These are phyloP conservation scores for Metschnikowia continentalis DNA, from an alignment of 805 yeast species.

Conservation along the genomic window DNA sequence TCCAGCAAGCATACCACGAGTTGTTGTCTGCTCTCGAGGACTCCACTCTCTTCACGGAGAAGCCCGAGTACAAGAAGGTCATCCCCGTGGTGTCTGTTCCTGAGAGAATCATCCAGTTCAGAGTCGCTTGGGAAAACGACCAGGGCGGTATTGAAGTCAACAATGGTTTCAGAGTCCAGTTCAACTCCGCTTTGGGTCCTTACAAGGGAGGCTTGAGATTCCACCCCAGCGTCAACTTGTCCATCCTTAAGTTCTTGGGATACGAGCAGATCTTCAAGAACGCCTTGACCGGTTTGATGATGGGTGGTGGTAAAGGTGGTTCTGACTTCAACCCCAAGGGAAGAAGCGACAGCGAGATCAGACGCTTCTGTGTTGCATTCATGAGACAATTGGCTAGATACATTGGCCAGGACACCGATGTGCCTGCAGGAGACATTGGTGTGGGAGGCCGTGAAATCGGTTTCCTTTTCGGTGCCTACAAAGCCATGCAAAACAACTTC, in stretches of 20 bases:
- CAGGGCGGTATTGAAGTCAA: slow-evolving; percentile 86
- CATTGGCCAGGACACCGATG: slow-evolving; percentile 96
- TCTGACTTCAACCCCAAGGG: slow-evolving; percentile 97
- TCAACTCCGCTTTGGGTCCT: slow-evolving; percentile 97
- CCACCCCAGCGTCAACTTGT: slow-evolving; percentile 95
- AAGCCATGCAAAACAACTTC: slow-evolving; percentile 83
- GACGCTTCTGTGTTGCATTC: slow-evolving; percentile 94
- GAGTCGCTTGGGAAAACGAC: slow-evolving; percentile 98
- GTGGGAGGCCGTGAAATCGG: slow-evolving; percentile 97
- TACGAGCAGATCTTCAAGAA: slow-evolving; percentile 98
- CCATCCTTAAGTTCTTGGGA: slow-evolving; percentile 93
- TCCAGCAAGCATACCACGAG: slow-evolving; percentile 97
- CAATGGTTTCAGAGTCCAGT: slow-evolving; percentile 97
- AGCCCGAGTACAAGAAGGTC: slow-evolving; percentile 86
- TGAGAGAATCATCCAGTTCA: slow-evolving; percentile 93
- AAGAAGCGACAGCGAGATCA: slow-evolving; percentile 85
- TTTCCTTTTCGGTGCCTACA: slow-evolving; percentile 95
- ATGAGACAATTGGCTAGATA: slow-evolving; percentile 94
- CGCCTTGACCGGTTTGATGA: slow-evolving; percentile 93
- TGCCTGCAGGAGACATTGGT: slow-evolving; percentile 99
- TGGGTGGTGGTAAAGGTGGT: slow-evolving; percentile 99
- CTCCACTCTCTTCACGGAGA: slow-evolving; percentile 82
- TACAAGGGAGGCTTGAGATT: slow-evolving; percentile 98
- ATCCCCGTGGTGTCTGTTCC: slow-evolving; percentile 90
- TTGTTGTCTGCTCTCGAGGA: slow-evolving; percentile 82